Conservation (phyloP, 176 grass and related monocot genomes). For the Paspalum notatum region DNA sequence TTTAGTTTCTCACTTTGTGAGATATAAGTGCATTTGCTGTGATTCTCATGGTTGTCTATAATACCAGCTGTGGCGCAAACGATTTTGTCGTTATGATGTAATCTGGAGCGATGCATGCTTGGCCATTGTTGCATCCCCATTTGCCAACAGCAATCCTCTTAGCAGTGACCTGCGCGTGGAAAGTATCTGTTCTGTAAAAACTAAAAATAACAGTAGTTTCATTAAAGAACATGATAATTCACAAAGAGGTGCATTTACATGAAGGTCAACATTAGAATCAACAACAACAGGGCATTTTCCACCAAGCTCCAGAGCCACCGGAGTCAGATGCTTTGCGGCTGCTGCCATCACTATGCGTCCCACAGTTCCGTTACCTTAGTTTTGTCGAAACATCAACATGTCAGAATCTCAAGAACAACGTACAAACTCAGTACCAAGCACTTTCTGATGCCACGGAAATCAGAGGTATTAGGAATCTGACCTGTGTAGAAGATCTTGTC, state of each 20-base stretch:
- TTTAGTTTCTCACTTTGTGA: background rate
- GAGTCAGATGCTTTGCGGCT: slow-evolving; percentile 89
- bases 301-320: slow-evolving; percentile 85
- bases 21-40: background rate
- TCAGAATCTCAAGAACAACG: background rate
- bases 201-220: background rate
- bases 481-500: slow-evolving; percentile 99
- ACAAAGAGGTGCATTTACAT: slow-evolving; percentile 55
- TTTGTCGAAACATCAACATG: background rate
- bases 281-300: slow-evolving; percentile 93
- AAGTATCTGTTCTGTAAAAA: slow-evolving; percentile 18
- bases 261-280: slow-evolving; percentile 74
- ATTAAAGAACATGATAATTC: background rate
- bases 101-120: slow-evolving; percentile 96
- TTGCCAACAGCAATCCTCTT: slow-evolving; percentile 91
- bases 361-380: slow-evolving; percentile 69
- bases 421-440: background rate
- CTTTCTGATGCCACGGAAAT: background rate
- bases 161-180: slow-evolving; percentile 55
- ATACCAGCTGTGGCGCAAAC: slow-evolving; percentile 86
- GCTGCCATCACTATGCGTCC: slow-evolving; percentile 79
- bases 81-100: slow-evolving; percentile 92
- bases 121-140: slow-evolving; percentile 94
- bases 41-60: slow-evolving; percentile 28
- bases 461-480: slow-evolving; percentile 34